Base-by-base conservation (phyloP, 352 stramenopile genomes). In the Phytophthora citricola region DNA sequence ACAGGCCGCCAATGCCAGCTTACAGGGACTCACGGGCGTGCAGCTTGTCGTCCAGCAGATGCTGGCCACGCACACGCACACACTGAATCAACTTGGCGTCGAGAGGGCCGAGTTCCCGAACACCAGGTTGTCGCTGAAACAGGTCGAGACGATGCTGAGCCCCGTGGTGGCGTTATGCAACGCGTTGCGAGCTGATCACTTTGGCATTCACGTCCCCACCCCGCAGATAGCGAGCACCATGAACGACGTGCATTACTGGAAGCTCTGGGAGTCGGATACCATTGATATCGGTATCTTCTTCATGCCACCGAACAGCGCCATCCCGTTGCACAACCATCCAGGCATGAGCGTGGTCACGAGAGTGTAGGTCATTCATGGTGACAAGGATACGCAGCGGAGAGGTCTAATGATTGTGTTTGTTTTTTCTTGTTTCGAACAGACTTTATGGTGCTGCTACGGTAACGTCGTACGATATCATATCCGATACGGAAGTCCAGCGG, bases 221-320 rank as follows among this genome's bases (percentile, higher is more conserved):
- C 77, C 81, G 5, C 66, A 87, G 58, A 83, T 93, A 64, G 85
- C 85, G 20, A 51, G 51, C 36, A 91, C 81, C 8, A 93, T 93
- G 82, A 87, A 63, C 20, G 83, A 92, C 51, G 83, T 94, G 20
- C 86, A 93, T 64, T 94, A 94, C 57, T 93, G 85, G 82, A 94
- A 93, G 66, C 75, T 94, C 3, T 94, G 83, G 85, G 85, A 94
- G 48, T 90, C 79, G 3, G 87, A 94, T 49, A 89, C 75, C 14
- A 93, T 94, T 47, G 85, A 91, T 66, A 90, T 94, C 59, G 87
- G 87, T 24, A 93, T 94, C 40, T 94, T 94, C 55, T 92, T 94
- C 52, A 89, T 94, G 79, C 87, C 87, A 7, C 87, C 87, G 3
- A 84, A 89, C 34, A 76, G 83, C 41, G 66, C 81, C 39, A 94